These are phyloP conservation scores for Mycena amicta DNA, from an alignment of 768 basidiomycete species.

Conservation along the genomic window DNA sequence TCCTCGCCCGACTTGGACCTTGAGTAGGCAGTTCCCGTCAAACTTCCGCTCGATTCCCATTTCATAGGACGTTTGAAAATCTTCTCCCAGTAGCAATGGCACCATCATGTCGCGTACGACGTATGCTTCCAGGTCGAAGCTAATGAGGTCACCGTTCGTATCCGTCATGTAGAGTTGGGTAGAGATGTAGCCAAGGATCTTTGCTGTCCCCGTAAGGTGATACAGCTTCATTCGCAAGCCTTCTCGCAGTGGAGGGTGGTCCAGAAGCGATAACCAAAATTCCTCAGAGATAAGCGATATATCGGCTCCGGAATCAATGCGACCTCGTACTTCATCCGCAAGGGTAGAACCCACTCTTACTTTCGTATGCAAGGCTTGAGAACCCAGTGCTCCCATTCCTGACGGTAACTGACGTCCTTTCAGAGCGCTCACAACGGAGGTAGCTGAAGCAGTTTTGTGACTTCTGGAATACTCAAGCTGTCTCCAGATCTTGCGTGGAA, in stretches of 20 bases:
- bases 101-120: constrained; percentile 30
- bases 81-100: constrained; percentile 32
- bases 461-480: neutral
- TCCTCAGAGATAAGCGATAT: constrained; percentile 19
- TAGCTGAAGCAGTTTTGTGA: neutral
- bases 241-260: neutral
- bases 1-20: neutral
- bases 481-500: neutral
- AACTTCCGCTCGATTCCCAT: constrained; percentile 15
- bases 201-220: constrained; percentile 11
- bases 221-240: constrained; percentile 16
- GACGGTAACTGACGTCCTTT: neutral
- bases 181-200: constrained; percentile 21
- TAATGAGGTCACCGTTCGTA: neutral
- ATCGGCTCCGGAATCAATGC: constrained; percentile 19
- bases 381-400: constrained; percentile 1
- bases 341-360: neutral
- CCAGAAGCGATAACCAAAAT: neutral
- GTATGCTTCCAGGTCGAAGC: constrained; percentile 26
- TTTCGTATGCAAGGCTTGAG: constrained; percentile 8
- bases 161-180: constrained; percentile 5
- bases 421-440: neutral
- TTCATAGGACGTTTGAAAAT: constrained; percentile 29
- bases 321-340: neutral
- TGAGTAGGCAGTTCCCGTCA: constrained; percentile 8